A percentile compares a stretch with the other conserved stretches of the same genome.
These are phyloP conservation scores for Mycosphaerella arachidis DNA, from an alignment of 2,329 filamentous ascomycete genomes.

Conservation along the genomic window DNA sequence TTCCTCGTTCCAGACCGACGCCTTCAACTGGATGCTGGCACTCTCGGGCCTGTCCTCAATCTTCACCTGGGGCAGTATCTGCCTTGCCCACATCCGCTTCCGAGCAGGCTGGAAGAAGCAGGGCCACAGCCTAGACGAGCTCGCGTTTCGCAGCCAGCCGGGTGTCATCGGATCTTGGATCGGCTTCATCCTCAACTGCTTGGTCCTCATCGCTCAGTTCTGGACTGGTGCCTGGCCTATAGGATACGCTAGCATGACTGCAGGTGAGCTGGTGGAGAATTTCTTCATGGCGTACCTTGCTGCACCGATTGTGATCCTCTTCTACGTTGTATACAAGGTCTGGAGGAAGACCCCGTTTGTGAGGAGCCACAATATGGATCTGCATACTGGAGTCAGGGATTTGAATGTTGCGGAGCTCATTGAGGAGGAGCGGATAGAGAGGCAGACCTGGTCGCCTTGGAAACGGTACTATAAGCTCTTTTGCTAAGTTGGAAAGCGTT, in stretches of 20 bases:
- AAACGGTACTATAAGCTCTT: conserved; percentile 48
- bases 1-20: conserved; percentile 53
- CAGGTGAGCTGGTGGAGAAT: conserved; percentile 15
- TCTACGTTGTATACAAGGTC: conserved; percentile 64
- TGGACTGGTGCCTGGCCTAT: conserved; percentile 81
- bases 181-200: conserved; percentile 54
- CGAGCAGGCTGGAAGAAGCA: conserved; percentile 67
- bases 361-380: conserved; percentile 69
- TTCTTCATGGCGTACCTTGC: conserved; percentile 34
- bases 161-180: conserved; percentile 61
- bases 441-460: conserved; percentile 48
- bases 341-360: conserved; percentile 58
- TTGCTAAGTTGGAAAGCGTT: conserved; percentile 32
- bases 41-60: conserved; percentile 68
- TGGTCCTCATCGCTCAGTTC: conserved; percentile 69
- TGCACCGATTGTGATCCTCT: conserved; percentile 31
- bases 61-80: conserved; percentile 81
- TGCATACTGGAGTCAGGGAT: conserved; percentile 79
- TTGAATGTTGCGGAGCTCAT: conserved; percentile 75
- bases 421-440: conserved; percentile 74
- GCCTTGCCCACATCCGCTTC: conserved; percentile 88
- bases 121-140: conserved; percentile 62
- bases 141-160: conserved; percentile 55
- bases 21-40: conserved; percentile 76
- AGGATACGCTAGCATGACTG: conserved; percentile 20